Evolutionary conservation across 148 eudicot species (phyloP), one percentile per base, ranked within the genome.

Genomic region (Vaccinium myrtillus): DNA sequence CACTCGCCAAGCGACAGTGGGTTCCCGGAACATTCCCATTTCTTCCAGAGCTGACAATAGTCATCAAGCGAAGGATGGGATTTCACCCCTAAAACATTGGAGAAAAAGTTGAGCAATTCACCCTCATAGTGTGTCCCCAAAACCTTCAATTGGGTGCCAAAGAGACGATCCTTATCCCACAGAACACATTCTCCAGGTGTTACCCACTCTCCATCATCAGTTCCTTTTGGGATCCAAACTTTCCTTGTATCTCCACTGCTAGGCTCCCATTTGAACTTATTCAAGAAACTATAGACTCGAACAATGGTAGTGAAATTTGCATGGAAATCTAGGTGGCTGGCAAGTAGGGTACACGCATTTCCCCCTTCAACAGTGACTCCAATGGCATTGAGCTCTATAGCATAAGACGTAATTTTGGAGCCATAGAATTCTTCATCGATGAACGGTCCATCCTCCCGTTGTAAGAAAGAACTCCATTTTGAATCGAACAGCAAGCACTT

Each of bases 401-500:
- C 78, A 79, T 89, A 92, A 19, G 87, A 84, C 0, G 70, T 46
- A n/a, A 92, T 84, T 3, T 16, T 50, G 36, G 83, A 43, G 39
- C 95, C 95, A 82, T 91, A 94, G 80, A 87, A 90, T 19, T 75
- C 85, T 84, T 88, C 92, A 84, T 92, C 98, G 43, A 94, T 86
- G 79, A 91, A 94, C 0, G 98, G 95, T 15, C 92, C 95, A 83
- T 94, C 98, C 27, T 84, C 58, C 46, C 32, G 58, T 19, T 71
- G 81, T 82, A 94, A 84, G 82, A 77, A 43, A 43, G 46, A 30
- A n/a, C 1, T 71, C 86, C 87, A 85, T 11, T 83, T 13, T 48
- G 85, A 76, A 82, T 78, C 27, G 15, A 83, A 90, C 18, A 93
- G 77, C 86, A 91, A 21, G 55, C 94, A 89, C 81, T 89, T 79